Evolutionary conservation across 371 early-diverging fungal species (phyloP).

Genomic region (Mycotypha africana): DNA sequence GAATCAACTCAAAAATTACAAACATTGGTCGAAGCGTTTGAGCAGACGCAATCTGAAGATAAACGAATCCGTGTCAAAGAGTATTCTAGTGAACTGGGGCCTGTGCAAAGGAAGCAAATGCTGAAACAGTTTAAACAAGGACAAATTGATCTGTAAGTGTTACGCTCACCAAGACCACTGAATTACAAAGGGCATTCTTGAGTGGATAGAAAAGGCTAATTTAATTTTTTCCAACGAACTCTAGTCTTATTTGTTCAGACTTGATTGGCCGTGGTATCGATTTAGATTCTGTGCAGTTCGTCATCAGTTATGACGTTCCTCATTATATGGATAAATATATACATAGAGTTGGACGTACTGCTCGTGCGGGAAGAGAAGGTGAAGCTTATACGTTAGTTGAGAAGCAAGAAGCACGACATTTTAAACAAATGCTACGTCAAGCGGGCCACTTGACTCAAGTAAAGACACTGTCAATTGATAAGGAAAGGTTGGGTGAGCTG

Average conservation of each 20-base stretch:
- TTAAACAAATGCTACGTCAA: conserved; percentile 71
- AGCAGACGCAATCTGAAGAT: conserved; percentile 21
- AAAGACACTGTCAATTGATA: conserved; percentile 38
- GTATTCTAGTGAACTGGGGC: conserved; percentile 79
- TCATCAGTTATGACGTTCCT: conserved; percentile 96
- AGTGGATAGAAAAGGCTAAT: no score
- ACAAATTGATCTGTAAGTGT: conserved; percentile 57
- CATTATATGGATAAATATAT: conserved; percentile 86
- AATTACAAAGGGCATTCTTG: no score
- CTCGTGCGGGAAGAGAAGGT: conserved; percentile 92
- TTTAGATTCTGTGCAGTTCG: conserved; percentile 73
- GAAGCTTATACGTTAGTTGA: conserved; percentile 85
- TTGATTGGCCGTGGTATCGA: conserved; percentile 96
- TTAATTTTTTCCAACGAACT: no score
- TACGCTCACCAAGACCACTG: background rate
- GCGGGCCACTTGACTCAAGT: conserved; percentile 62
- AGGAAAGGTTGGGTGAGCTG: conserved; percentile 22
- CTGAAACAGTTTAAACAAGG: conserved; percentile 69
- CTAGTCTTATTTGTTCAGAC: conserved; percentile 87
- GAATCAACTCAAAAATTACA: conserved; percentile 79
- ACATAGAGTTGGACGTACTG: conserved; percentile 98
- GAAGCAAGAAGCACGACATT: conserved; percentile 68
- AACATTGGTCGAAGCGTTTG: conserved; percentile 61
- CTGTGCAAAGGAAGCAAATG: conserved; percentile 57
- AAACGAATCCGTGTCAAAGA: conserved; percentile 57